Base-by-base conservation (phyloP, 176 grass and related monocot species). In the Oryza punctata region DNA sequence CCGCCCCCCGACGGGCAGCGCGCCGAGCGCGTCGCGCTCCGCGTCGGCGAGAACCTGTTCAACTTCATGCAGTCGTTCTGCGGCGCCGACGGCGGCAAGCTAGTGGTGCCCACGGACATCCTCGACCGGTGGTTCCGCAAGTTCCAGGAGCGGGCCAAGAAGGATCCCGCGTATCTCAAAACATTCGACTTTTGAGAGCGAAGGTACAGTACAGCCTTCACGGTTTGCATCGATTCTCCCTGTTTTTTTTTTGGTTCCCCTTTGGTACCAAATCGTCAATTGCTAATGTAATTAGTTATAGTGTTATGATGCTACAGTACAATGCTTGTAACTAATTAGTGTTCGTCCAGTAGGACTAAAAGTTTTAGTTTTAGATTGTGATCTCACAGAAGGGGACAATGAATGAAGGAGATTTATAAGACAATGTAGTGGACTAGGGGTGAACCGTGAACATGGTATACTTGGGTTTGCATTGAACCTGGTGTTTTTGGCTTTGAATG, bases 11-110 rank as follows among this genome's bases (percentile, higher is more conserved):
- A 90, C 43, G 95, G 81, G 88, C 78, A 86, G 78, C 91, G 86
- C 65, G 95, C 87, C 28, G 93, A 98, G 72, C 87, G 87, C 2
- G 85, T 98, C 26, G 91, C 96, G 25, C 88, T 98, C 43, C 86
- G 85, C 24, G 93, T 98, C 6, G 96, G 96, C 8, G 93, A 98
- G 93, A 95, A 94, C 89, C 79, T 98, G 28, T 98, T 98, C 86
- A 98, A 93, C 73, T 98, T 90, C 89, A 98, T 98, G 93, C 93
- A 95, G 77, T 98, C 96, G 0, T 98, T 98, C 85, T 98, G 96
- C 23, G 93, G 93, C 29, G 87, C 90, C 21, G 96, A 95, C 71
- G 96, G 96, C 28, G 92, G 91, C 33, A 92, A 87, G 78, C 91
- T 98, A 16, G 83, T 95, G 14, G 93, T 98, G 71, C 93, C 96